Percentiles rank a stretch among this genome's conserved stretches.
phyloP scores from a whole-genome alignment of 805 yeast genomes.

The Sugiyamaella lignohabitans region DNA sequence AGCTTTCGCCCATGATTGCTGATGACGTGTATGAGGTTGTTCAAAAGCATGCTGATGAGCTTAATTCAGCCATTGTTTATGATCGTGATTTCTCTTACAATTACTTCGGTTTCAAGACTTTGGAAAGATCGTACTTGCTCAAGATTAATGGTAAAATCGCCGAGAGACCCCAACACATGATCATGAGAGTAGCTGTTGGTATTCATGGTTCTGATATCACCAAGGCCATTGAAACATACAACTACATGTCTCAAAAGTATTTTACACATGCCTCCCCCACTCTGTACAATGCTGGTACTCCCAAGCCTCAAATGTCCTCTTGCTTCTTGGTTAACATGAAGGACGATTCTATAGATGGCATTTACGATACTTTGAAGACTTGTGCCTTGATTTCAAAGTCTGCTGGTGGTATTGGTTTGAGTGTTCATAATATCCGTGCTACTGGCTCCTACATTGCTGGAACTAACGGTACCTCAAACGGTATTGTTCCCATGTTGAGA shows the following conservation, averaged over 20 bases:
- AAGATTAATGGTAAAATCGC: conserved; percentile 58
- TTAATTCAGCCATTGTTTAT: conserved; percentile 67
- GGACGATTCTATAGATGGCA: conserved; percentile 94
- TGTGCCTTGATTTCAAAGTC: conserved; percentile 88
- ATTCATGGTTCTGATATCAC: conserved; percentile 69
- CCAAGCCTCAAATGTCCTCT: conserved; percentile 77
- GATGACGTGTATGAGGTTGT: conserved; percentile 59
- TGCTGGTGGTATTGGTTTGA: conserved; percentile 94
- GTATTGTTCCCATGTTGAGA: conserved; percentile 91
- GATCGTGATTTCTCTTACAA: conserved; percentile 73
- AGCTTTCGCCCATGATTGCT: conserved; percentile 65
- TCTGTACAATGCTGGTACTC: conserved; percentile 86
- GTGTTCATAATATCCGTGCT: conserved; percentile 79
- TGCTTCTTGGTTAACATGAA: conserved; percentile 89
- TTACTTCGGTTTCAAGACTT: conserved; percentile 88
- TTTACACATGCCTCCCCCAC: conserved; percentile 97
- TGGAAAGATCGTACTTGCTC: conserved; percentile 78
- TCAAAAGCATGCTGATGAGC: conserved; percentile 51
- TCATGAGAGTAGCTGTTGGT: conserved; percentile 88
- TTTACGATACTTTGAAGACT: conserved; percentile 79
- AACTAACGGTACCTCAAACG: conserved; percentile 87
- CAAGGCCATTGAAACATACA: conserved; percentile 71
- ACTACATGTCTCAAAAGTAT: conserved; percentile 77
- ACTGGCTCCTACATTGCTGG: conserved; percentile 86
- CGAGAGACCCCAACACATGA: conserved; percentile 87